Evolutionary conservation across 2,329 filamentous ascomycete species (phyloP).

Genomic region (Fusarium tricinctum): DNA sequence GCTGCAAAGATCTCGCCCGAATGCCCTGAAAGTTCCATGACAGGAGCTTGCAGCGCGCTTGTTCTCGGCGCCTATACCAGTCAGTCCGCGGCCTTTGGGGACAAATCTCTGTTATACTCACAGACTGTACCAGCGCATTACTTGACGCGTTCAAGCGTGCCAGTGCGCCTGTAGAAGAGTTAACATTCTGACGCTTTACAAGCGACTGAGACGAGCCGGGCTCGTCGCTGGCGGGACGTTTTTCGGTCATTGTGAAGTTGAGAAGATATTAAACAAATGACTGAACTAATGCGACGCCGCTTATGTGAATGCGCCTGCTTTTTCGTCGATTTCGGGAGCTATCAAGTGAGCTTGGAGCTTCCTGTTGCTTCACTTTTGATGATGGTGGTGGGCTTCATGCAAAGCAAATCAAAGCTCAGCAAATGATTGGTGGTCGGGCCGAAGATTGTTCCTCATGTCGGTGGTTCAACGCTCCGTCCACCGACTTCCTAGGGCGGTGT

Average conservation of each 20-base stretch:
- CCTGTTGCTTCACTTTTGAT: conserved; percentile 29
- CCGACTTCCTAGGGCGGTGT: conserved; percentile 45
- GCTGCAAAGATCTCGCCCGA: conserved; percentile 91
- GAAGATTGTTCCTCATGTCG: conserved; percentile 53
- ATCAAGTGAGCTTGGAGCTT: conserved; percentile 29
- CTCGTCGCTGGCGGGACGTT: conserved; percentile 88
- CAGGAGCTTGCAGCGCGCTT: conserved; percentile 86
- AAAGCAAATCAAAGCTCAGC: conserved; percentile 38
- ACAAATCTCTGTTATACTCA: conserved; percentile 52
- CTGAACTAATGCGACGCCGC: conserved; percentile 19
- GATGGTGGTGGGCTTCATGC: conserved; percentile 36
- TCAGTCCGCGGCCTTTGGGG: conserved; percentile 18
- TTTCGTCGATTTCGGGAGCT: conserved; percentile 18
- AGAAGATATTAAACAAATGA: background rate
- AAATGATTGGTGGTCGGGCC: conserved; percentile 54
- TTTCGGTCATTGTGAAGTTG: conserved; percentile 82
- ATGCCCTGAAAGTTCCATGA: conserved; percentile 91
- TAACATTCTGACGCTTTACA: conserved; percentile 88
- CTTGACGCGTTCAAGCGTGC: conserved; percentile 66
- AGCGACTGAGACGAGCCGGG: conserved; percentile 84
- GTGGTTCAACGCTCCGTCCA: conserved; percentile 43
- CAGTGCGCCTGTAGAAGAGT: conserved; percentile 62
- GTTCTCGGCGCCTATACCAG: conserved; percentile 77
- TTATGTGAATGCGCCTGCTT: conserved; percentile 21
- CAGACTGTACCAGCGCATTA: conserved; percentile 65